These are phyloP conservation scores for Adansonia gregorii DNA, from an alignment of 441 rosid genomes.

Conservation along the genomic window DNA sequence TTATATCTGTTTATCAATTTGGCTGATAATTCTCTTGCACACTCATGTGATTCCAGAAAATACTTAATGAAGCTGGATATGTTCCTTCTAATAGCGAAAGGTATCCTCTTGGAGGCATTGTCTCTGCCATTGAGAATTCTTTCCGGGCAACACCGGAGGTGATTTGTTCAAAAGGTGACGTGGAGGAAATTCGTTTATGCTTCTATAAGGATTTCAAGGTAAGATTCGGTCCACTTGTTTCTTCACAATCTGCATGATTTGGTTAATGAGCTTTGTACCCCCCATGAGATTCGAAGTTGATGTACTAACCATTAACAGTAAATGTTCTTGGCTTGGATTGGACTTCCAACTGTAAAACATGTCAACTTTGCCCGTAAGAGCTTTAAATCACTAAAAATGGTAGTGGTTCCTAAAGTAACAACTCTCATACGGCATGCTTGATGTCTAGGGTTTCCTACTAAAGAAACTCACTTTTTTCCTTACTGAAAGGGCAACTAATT, in stretches of 20 bases:
- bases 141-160: slow-evolving; percentile 72
- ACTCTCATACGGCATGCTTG: neutral
- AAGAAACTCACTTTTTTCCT: neutral
- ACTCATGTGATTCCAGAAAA: slow-evolving; percentile 54
- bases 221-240: slow-evolving; percentile 20
- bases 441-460: slow-evolving; percentile 1
- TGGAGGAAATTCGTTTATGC: slow-evolving; percentile 80
- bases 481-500: neutral
- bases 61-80: slow-evolving; percentile 83
- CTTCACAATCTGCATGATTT: neutral
- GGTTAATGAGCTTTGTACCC: neutral
- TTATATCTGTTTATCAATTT: slow-evolving; percentile 23
- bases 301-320: neutral
- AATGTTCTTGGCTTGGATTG: neutral
- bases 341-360: slow-evolving; percentile 12
- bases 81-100: slow-evolving; percentile 84
- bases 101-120: slow-evolving; percentile 87
- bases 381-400: neutral
- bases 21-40: slow-evolving; percentile 26
- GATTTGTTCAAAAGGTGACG: slow-evolving; percentile 64
- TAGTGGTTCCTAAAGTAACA: slow-evolving; percentile 4
- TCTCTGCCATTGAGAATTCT: slow-evolving; percentile 87
- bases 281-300: neutral
- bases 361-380: neutral
- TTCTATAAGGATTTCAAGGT: slow-evolving; percentile 90